phyloP scores from a whole-genome alignment of 2,329 filamentous ascomycete genomes.

The Botryotinia convoluta region DNA sequence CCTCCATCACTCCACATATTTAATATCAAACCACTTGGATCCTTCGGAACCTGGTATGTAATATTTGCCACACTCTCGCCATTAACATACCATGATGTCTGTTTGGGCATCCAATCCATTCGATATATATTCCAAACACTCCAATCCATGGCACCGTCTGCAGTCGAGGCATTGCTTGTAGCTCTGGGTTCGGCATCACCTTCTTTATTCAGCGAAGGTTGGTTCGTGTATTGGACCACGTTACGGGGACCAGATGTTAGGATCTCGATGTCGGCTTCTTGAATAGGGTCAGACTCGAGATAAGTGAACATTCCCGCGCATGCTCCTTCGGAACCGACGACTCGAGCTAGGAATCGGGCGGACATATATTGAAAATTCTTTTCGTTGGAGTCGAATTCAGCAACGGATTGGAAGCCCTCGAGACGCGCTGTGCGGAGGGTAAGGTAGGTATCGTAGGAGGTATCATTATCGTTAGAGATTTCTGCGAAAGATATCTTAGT shows the following conservation, averaged over 20 bases:
- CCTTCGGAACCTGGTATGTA: conserved; percentile 31
- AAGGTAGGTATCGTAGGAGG: conserved; percentile 34
- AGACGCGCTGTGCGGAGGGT: conserved; percentile 35
- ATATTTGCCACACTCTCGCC: conserved; percentile 33
- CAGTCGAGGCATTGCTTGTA: conserved; percentile 31
- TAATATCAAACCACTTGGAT: conserved; percentile 32
- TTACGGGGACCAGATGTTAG: conserved; percentile 33
- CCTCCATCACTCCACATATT: conserved; percentile 39
- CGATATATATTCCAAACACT: conserved; percentile 36
- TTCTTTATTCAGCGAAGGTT: conserved; percentile 30
- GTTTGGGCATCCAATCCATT: conserved; percentile 37
- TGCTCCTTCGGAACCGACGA: conserved; percentile 34
- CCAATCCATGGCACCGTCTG: conserved; percentile 28
- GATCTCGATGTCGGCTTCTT: conserved; percentile 39
- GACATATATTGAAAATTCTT: conserved; percentile 35
- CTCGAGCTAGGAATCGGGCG: conserved; percentile 34
- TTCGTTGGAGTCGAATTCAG: conserved; percentile 34
- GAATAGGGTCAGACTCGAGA: conserved; percentile 25
- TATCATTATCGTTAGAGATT: conserved; percentile 24
- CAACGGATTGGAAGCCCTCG: conserved; percentile 33
- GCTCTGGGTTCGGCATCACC: conserved; percentile 28
- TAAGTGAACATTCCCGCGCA: conserved; percentile 39
- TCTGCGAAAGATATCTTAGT: conserved; percentile 20
- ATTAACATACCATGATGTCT: conserved; percentile 37
- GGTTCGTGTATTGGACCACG: conserved; percentile 37